Evolutionary conservation across 1,284 basidiomycete species (phyloP), one percentile per base, ranked within the genome.

Genomic region (Uromyces viciae-fabae): DNA sequence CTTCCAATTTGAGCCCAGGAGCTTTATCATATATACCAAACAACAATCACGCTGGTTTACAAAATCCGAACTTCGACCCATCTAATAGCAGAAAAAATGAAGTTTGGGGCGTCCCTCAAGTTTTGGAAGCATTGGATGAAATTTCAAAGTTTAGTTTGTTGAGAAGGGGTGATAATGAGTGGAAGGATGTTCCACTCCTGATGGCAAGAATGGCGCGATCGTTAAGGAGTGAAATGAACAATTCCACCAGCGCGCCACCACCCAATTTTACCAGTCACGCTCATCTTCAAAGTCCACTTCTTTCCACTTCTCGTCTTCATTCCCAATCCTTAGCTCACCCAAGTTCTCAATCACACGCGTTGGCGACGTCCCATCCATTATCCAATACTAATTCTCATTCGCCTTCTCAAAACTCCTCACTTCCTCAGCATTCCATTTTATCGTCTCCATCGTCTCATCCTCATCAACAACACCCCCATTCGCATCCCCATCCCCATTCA

Each of bases 81-180:
- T 8, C n/a, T 3, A 22, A 11, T 11, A 15, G 31, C 3, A 28
- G 68, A 49, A 71, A 71, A 14, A 52, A 36, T 1, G 52, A 54
- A 25, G 38, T 74, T 14, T 74, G 72, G 72, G 58, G 52, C 38
- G 52, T 74, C 1, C 72, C 72, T 31, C 49, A 60, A 74, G 54
- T 74, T 40, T 60, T 74, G 38, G 72, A 74, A 40, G 72, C 72
- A 31, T 22, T 74, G 52, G 72, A 74, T n/a, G 72, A 74, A 33
- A 74, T 74, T 31, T 36, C 49, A 40, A 54, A 33, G 54, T 74
- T 74, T 60, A 58, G 72, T 33, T 31, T 74, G 49, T 28, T 22
- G 22, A 36, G 72, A 58, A 49, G 54, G 58, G 58, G n/a, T 9
- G 72, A 74, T 28, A 49, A 31, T 25, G 72, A 74, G 19, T 74